Evolutionary conservation across 2,329 filamentous ascomycete species (phyloP).

Genomic region (Cordyceps militaris): DNA sequence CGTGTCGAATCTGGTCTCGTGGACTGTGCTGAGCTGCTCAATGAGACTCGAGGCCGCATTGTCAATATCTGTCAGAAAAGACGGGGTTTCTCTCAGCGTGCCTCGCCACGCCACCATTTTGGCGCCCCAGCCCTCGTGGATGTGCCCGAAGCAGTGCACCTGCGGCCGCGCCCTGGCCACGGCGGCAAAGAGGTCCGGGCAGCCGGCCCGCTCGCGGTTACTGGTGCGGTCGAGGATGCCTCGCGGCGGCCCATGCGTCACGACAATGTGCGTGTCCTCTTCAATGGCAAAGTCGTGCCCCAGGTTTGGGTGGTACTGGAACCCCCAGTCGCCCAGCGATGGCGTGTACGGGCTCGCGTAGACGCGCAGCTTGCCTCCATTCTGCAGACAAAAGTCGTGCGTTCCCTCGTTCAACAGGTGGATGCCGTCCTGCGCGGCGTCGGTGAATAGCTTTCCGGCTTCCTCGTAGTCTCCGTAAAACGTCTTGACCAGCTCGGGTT

Average conservation of each 20-base stretch:
- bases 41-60: conserved; percentile 34
- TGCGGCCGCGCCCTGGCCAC: conserved; percentile 23
- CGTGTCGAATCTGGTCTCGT: background rate
- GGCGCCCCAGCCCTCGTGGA: conserved; percentile 29
- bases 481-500: conserved; percentile 16
- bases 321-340: conserved; percentile 32
- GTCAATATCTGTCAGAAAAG: conserved; percentile 42
- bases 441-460: conserved; percentile 22
- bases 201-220: conserved; percentile 23
- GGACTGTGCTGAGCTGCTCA: background rate
- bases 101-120: conserved; percentile 41
- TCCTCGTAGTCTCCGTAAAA: conserved; percentile 32
- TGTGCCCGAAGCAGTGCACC: conserved; percentile 32
- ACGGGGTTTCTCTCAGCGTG: conserved; percentile 22
- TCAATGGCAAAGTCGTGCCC: conserved; percentile 23
- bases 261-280: conserved; percentile 23
- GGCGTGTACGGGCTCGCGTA: conserved; percentile 42
- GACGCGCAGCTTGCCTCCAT: conserved; percentile 33
- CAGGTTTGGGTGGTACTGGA: conserved; percentile 32
- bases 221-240: conserved; percentile 35
- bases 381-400: conserved; percentile 32
- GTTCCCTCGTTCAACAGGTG: conserved; percentile 37
- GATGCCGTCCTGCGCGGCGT: conserved; percentile 25
- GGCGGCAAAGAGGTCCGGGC: conserved; percentile 24
- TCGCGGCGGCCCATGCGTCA: conserved; percentile 30